phyloP scores from a whole-genome alignment of 352 stramenopile species.

The Phytophthora kernoviae region DNA sequence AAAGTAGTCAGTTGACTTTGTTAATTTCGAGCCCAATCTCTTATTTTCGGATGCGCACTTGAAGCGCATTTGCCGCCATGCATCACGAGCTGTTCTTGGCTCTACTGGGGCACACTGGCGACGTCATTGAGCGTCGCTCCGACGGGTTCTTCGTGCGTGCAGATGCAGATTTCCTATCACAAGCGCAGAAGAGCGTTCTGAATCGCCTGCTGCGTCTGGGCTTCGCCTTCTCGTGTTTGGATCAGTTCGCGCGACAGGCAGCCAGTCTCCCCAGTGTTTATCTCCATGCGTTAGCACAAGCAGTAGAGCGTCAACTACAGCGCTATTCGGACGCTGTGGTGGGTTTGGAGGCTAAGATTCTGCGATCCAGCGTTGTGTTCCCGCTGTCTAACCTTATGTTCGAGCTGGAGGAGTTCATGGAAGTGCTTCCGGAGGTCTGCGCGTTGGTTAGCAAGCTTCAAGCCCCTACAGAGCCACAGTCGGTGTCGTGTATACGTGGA shows the following conservation, averaged over 20 bases:
- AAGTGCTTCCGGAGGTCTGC: conserved; percentile 66
- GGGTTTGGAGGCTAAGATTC: conserved; percentile 56
- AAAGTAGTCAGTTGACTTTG: background rate
- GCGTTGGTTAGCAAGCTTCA: conserved; percentile 50
- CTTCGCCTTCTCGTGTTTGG: conserved; percentile 50
- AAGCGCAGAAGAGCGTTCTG: conserved; percentile 57
- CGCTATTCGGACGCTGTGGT: conserved; percentile 62
- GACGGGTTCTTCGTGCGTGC: conserved; percentile 65
- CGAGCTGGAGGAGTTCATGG: conserved; percentile 66
- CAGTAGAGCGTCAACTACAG: conserved; percentile 51
- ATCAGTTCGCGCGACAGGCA: conserved; percentile 45
- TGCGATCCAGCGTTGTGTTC: conserved; percentile 48
- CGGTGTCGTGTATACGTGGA: conserved; percentile 32
- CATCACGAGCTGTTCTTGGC: conserved; percentile 83
- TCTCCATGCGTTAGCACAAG: conserved; percentile 62
- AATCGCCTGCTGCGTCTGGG: conserved; percentile 64
- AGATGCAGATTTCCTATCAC: conserved; percentile 48
- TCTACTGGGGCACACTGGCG: conserved; percentile 66
- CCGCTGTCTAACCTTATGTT: conserved; percentile 69
- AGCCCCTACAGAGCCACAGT: conserved; percentile 4
- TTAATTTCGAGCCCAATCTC: no score
- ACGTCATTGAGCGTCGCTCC: conserved; percentile 56
- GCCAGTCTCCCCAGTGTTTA: conserved; percentile 51
- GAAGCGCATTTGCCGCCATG: conserved; percentile 33
- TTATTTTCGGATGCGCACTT: conserved; percentile 2